Conservation (phyloP, 2,329 filamentous ascomycete genomes). For the Monilinia vaccinii-corymbosi region DNA sequence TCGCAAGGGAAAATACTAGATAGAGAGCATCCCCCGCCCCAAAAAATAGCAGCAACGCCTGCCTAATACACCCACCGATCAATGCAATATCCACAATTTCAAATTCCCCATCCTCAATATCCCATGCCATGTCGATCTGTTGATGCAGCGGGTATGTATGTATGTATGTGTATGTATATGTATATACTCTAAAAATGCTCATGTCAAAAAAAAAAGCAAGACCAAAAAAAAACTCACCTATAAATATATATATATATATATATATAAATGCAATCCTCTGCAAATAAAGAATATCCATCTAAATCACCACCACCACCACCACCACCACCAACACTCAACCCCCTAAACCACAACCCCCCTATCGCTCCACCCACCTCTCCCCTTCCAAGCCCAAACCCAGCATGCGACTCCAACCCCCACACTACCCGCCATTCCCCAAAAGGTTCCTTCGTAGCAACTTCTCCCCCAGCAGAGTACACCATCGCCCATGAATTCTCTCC, state of each 20-base stretch:
- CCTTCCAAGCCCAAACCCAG: constrained; percentile 71
- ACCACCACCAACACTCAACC: too few relatives aligned
- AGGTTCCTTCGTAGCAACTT: constrained; percentile 70
- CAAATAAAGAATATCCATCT: background rate
- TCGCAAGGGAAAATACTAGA: too few relatives aligned
- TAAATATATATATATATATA: background rate
- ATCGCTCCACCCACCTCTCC: constrained; percentile 63
- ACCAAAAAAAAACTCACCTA: background rate
- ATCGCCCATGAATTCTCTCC: constrained; percentile 32
- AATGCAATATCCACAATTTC: background rate
- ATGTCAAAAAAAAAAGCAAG: background rate
- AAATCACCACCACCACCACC: background rate
- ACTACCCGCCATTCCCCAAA: constrained; percentile 77
- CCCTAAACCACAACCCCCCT: constrained; percentile 60
- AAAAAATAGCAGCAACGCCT: background rate
- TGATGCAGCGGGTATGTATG: background rate
- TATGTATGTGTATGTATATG: too few relatives aligned
- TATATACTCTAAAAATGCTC: background rate
- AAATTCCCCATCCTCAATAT: background rate
- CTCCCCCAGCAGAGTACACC: constrained; percentile 69
- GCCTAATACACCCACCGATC: background rate
- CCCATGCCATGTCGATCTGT: background rate
- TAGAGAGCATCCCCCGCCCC: too few relatives aligned
- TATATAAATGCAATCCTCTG: background rate
- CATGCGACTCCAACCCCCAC: constrained; percentile 68